Evolutionary conservation across 805 yeast species (phyloP), one percentile per base, ranked within the genome.

Genomic region (Wickerhamiella shivajii): DNA sequence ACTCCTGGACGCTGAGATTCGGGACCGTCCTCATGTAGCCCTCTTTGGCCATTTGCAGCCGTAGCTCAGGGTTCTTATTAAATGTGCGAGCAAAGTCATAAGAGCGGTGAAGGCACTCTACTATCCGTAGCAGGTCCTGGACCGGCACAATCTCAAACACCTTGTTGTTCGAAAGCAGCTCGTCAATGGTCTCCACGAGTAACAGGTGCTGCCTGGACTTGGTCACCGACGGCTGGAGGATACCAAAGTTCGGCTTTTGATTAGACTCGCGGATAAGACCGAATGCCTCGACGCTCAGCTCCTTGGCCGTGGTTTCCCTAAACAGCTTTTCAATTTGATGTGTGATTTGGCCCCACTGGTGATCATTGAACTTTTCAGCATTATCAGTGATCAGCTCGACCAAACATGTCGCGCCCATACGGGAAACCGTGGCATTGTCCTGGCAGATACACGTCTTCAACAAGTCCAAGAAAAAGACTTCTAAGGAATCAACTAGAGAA

Each of bases 381-480:
- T 90, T 92, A 42, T 77, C 77, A n/a, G 74, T 57, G 37, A 90
- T 66, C 40, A 90, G 62, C 43, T 75, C 78, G 44, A 78, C 77
- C 38, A 90, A 64, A 52, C 98, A 85, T 6, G 87, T 71, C 48
- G 92, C 69, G 21, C 98, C 99, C 43, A 87, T 87, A 46, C 93
- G 67, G 0, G 96, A 92, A 46, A 92, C 84, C 0, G 97, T 85
- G 49, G 90, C 98, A 52, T 90, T 87, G 46, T 85, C 95, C 55
- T 90, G 98, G 46, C 94, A 83, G 32, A 90, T 81, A 56, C 98
- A 90, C 5, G 87, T 75, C 2, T 74, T 73, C 37, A 90, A 57
- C 33, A 92, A 63, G 13, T 71, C 72, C 54, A 92, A 63, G 52
- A 78, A 83, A 50, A 78, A 83, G 1, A 81, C 90, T 39, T 73